Evolutionary conservation across 176 grass and related monocot genomes (phyloP).

Genomic region (Oryza brachyantha): DNA sequence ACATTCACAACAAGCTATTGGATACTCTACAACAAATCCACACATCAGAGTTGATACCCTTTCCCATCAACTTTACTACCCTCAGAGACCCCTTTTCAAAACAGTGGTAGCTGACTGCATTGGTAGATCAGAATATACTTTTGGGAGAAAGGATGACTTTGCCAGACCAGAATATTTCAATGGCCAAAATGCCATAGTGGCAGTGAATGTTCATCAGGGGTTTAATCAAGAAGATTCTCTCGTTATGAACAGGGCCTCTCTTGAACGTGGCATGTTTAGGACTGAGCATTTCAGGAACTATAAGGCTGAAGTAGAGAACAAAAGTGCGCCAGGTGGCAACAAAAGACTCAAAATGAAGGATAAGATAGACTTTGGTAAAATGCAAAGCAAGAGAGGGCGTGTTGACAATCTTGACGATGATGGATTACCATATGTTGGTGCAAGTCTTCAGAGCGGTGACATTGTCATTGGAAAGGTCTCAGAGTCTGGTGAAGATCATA

Average conservation of each 20-base stretch:
- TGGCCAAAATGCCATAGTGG: constrained; percentile 95
- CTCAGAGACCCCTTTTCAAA: constrained; percentile 91
- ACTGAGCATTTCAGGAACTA: constrained; percentile 83
- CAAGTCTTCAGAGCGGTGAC: constrained; percentile 91
- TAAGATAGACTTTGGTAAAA: constrained; percentile 81
- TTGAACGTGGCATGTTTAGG: constrained; percentile 92
- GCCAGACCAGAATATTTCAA: constrained; percentile 86
- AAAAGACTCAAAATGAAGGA: constrained; percentile 70
- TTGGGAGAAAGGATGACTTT: constrained; percentile 57
- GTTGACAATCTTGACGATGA: constrained; percentile 95
- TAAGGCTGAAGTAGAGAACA: constrained; percentile 90
- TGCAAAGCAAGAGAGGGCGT: constrained; percentile 82
- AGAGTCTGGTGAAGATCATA: constrained; percentile 81
- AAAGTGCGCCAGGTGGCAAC: constrained; percentile 24
- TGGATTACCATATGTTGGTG: constrained; percentile 84
- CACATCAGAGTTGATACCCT: constrained; percentile 80
- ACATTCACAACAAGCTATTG: constrained; percentile 94
- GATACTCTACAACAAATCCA: constrained; percentile 91
- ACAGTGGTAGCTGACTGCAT: constrained; percentile 76
- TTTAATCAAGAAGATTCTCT: constrained; percentile 99
- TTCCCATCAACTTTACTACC: constrained; percentile 91
- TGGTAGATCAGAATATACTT: constrained; percentile 53
- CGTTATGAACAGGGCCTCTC: constrained; percentile 91
- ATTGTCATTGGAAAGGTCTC: constrained; percentile 90
- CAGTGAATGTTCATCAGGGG: constrained; percentile 93